phyloP scores from a whole-genome alignment of 2,329 filamentous ascomycete genomes.

The Apiospora malaysiana region DNA sequence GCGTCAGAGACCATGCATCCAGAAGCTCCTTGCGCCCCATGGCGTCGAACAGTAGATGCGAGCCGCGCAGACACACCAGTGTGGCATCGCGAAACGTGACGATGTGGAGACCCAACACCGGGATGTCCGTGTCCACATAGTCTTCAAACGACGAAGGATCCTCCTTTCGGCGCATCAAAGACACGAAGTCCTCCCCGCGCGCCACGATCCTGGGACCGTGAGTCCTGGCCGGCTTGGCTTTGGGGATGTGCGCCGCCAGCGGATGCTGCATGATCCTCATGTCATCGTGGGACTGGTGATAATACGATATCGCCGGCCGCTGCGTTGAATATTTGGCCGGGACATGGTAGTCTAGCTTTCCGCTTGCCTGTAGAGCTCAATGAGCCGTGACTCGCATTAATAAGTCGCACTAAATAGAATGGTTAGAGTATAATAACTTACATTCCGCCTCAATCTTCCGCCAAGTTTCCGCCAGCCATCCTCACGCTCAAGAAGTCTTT shows the following conservation, averaged over 20 bases:
- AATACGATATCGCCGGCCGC: conserved; percentile 11
- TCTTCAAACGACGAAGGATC: conserved; percentile 44
- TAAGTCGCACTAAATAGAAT: neutral
- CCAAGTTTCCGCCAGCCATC: conserved; percentile 36
- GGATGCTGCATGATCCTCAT: neutral
- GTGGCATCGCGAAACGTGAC: conserved; percentile 57
- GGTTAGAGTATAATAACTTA: neutral
- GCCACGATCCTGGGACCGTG: conserved; percentile 37
- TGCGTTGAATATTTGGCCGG: neutral
- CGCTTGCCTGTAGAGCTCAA: neutral
- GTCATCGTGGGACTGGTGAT: neutral
- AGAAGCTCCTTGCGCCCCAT: conserved; percentile 50
- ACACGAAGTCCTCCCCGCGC: conserved; percentile 34
- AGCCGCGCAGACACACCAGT: conserved; percentile 51
- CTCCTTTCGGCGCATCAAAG: conserved; percentile 33
- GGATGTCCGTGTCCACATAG: conserved; percentile 47
- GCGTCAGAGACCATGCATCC: conserved; percentile 51
- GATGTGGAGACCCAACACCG: conserved; percentile 54
- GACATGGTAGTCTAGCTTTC: neutral
- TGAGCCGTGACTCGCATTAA: neutral
- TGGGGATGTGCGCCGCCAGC: conserved; percentile 45
- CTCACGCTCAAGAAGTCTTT: conserved; percentile 24
- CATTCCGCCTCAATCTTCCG: conserved; percentile 24
- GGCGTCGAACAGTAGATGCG: conserved; percentile 55
- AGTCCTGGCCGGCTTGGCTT: conserved; percentile 43